A percentile compares a stretch with the other conserved stretches of the same genome.
Conservation (phyloP, 2,329 filamentous ascomycete genomes). For the Chaetomiaceae sp. region DNA sequence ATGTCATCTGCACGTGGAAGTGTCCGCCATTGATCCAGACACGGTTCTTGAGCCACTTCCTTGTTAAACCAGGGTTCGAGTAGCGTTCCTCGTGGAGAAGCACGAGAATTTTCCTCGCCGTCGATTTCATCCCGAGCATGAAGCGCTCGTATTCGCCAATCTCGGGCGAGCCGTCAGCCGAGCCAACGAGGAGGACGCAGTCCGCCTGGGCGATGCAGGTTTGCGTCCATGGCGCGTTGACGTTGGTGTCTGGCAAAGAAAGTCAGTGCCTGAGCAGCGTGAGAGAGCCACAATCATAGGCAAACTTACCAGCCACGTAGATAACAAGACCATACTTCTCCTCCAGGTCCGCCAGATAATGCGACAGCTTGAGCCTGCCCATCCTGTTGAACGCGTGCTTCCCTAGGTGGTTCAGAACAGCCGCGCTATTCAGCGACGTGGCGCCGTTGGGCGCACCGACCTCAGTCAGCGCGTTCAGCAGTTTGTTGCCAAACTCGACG, state of each 20-base stretch:
- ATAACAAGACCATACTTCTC: slow-evolving; percentile 95
- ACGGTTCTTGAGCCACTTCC: slow-evolving; percentile 84
- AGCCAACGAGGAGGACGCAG: slow-evolving; percentile 85
- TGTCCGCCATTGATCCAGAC: slow-evolving; percentile 98
- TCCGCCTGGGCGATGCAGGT: slow-evolving; percentile 97
- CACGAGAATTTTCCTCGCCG: slow-evolving; percentile 86
- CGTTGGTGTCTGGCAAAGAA: slow-evolving; percentile 68
- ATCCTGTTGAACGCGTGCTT: slow-evolving; percentile 96
- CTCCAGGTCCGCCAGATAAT: slow-evolving; percentile 93
- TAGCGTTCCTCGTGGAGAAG: slow-evolving; percentile 85
- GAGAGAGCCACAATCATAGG: neutral
- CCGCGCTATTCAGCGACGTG: slow-evolving; percentile 85
- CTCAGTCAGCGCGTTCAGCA: slow-evolving; percentile 82
- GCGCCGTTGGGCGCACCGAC: slow-evolving; percentile 86
- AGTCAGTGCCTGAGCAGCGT: neutral
- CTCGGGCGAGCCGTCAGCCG: slow-evolving; percentile 81
- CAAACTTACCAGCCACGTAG: slow-evolving; percentile 70
- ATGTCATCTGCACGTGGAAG: slow-evolving; percentile 95
- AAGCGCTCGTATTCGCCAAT: slow-evolving; percentile 97
- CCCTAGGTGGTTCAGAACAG: slow-evolving; percentile 89
- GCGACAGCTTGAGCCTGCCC: slow-evolving; percentile 90
- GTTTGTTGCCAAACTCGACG: slow-evolving; percentile 83
- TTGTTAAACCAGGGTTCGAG: slow-evolving; percentile 74
- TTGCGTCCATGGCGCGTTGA: slow-evolving; percentile 96
- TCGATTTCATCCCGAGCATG: slow-evolving; percentile 93